A percentile compares a stretch with the other conserved stretches of the same genome.
Evolutionary conservation across 2,329 filamentous ascomycete genomes (phyloP).

Genomic region (Raffaelea albimanens): DNA sequence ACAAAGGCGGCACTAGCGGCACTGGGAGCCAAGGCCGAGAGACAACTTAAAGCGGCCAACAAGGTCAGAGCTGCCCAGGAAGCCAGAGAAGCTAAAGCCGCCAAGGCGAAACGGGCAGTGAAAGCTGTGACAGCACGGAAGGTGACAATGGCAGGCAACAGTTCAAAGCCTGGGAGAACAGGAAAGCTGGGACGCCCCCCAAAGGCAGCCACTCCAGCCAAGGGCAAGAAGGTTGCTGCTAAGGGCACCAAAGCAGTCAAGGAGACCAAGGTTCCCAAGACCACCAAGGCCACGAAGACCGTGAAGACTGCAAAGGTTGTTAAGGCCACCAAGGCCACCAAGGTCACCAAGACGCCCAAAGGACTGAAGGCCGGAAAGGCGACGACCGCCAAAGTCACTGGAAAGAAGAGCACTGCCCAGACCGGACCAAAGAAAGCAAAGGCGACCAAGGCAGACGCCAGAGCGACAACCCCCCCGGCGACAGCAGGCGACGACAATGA

Average conservation of each 20-base stretch:
- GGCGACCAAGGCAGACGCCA: neutral
- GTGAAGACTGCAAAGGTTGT: slow-evolving; percentile 9
- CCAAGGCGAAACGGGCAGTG: slow-evolving; percentile 36
- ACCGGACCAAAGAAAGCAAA: neutral
- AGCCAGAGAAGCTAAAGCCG: slow-evolving; percentile 16
- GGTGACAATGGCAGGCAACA: slow-evolving; percentile 11
- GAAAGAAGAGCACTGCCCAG: neutral
- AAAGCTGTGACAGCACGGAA: slow-evolving; percentile 16
- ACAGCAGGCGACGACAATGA: slow-evolving; percentile 12
- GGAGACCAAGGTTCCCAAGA: slow-evolving; percentile 12
- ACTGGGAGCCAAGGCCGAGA: slow-evolving; percentile 4
- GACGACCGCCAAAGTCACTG: neutral
- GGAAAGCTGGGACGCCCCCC: neutral
- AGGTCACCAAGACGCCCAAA: slow-evolving; percentile 11
- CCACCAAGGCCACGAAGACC: neutral
- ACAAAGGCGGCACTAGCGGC: slow-evolving; percentile 9
- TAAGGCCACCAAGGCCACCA: slow-evolving; percentile 15
- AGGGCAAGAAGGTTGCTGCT: neutral
- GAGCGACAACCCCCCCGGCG: neutral
- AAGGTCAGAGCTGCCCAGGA: slow-evolving; percentile 14
- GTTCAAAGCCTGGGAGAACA: slow-evolving; percentile 19
- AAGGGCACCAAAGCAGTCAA: neutral
- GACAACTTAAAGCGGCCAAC: slow-evolving; percentile 6
- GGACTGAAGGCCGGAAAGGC: slow-evolving; percentile 7
- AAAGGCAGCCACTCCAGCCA: neutral